A percentile compares a stretch with the other conserved stretches of the same genome.
Evolutionary conservation across 371 early-diverging fungal genomes (phyloP).

Genomic region (Circinella minor): DNA sequence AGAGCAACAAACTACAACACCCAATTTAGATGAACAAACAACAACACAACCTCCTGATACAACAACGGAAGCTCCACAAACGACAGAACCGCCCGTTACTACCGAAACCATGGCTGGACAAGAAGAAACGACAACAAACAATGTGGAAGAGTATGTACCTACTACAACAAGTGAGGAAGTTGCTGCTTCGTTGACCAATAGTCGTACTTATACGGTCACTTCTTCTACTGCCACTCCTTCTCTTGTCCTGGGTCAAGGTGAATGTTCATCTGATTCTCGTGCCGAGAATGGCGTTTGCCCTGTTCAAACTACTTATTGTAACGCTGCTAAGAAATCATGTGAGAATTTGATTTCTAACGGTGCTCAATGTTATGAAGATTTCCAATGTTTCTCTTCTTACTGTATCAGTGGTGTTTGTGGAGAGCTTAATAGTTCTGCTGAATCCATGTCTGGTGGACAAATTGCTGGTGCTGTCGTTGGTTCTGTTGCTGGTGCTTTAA

Average conservation of each 20-base stretch:
- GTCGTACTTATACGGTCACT: slow-evolving; percentile 23
- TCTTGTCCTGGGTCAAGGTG: slow-evolving; percentile 29
- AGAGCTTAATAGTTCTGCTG: background rate
- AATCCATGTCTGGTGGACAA: slow-evolving; percentile 20
- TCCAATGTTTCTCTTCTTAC: slow-evolving; percentile 34
- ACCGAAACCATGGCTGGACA: slow-evolving; percentile 5
- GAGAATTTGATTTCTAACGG: slow-evolving; percentile 17
- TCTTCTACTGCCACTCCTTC: slow-evolving; percentile 40
- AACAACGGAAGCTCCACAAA: background rate
- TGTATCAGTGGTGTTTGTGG: slow-evolving; percentile 19
- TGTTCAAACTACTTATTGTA: slow-evolving; percentile 26
- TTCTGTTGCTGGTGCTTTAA: slow-evolving; percentile 26
- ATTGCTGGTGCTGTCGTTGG: too few relatives aligned
- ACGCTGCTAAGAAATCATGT: slow-evolving; percentile 30
- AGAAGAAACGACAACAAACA: background rate
- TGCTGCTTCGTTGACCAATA: slow-evolving; percentile 1
- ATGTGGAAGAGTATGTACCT: background rate
- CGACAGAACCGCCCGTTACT: background rate
- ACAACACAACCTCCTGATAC: background rate
- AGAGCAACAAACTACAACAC: background rate
- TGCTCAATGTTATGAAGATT: slow-evolving; percentile 31
- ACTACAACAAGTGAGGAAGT: slow-evolving; percentile 1
- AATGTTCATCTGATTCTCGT: slow-evolving; percentile 30
- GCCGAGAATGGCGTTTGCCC: slow-evolving; percentile 30
- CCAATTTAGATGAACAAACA: background rate